Conservation (phyloP, 2,329 filamentous ascomycete species). For the Hypoxylon sp. region DNA sequence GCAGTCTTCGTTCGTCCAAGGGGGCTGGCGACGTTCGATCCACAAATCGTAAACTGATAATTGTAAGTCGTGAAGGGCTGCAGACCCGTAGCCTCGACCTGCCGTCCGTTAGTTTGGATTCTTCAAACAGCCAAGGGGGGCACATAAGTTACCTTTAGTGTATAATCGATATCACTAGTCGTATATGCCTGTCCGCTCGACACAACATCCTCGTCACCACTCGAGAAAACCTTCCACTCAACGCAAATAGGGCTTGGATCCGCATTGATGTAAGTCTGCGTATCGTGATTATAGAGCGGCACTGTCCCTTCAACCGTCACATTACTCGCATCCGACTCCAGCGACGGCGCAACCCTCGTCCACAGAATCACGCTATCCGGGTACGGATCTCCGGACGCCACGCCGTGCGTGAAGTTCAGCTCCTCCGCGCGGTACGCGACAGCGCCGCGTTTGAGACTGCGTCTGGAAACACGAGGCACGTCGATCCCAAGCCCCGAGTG, state of each 20-base stretch:
- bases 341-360: slow-evolving; percentile 64
- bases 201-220: slow-evolving; percentile 63
- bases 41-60: slow-evolving; percentile 56
- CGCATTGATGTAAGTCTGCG: slow-evolving; percentile 61
- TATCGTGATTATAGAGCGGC: slow-evolving; percentile 64
- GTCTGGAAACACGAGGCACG: slow-evolving; percentile 72
- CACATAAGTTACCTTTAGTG: slow-evolving; percentile 70
- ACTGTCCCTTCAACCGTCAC: slow-evolving; percentile 61
- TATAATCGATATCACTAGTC: slow-evolving; percentile 81
- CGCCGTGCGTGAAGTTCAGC: slow-evolving; percentile 76
- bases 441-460: slow-evolving; percentile 63
- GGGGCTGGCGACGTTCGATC: slow-evolving; percentile 52
- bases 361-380: slow-evolving; percentile 72
- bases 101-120: slow-evolving; percentile 4
- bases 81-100: slow-evolving; percentile 68
- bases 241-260: slow-evolving; percentile 72
- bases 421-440: slow-evolving; percentile 60
- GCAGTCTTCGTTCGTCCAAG: slow-evolving; percentile 57
- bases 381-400: slow-evolving; percentile 65
- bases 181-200: slow-evolving; percentile 75
- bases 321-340: slow-evolving; percentile 64
- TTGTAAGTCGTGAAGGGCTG: slow-evolving; percentile 54
- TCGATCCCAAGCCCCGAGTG: slow-evolving; percentile 75
- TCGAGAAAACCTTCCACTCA: slow-evolving; percentile 72
- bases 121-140: background rate